Base-by-base conservation (phyloP, 179 eudicot species). In the Patellifolia procumbens region DNA sequence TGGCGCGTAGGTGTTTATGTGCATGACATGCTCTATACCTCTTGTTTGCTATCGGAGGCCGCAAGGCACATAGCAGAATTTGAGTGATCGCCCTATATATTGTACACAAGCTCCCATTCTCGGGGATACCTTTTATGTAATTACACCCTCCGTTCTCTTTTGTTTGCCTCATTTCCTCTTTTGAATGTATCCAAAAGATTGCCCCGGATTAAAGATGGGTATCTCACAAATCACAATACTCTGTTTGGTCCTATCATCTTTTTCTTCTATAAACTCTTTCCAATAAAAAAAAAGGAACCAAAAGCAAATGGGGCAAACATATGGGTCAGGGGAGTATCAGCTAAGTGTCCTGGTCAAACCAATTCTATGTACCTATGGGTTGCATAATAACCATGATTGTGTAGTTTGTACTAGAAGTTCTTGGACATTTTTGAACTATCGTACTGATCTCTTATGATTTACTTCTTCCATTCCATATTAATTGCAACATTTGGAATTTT, bases 21-120 rank as follows among this genome's bases (percentile, higher is more conserved):
- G 22, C 48, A 65, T 1, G 28, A 12, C 48, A 65, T 1, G 28
- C 12, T 65, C 48, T 65, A 37, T 37, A 63, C 26, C 46, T 63
- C 68, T 63, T 63, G 46, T 35, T 63, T 63, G 68, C 68, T 63
- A 35, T 35, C 35, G 45, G 46, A 35, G 68, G 45, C 37, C 4
- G 39, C 45, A 34, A 11, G 65, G 3, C 7, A 12, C 5, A 29
- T 19, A 60, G 37, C 37, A 31, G 20, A 63, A 42, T 63, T 63
- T 63, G 26, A 11, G 35, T 34, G 16, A 26, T 19, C 24, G 8
- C 43, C 9, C 20, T 26, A 59, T 16, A 28, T 29, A 26, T 59
- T 52, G 56, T 20, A 52, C 20, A 17, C 24, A 52, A 7, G 10
- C 1, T 52, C n/a, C 56, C 56, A 52, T 52, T 52, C n/a, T 52